Conservation (phyloP, 768 basidiomycete species). For the Boletus patriciae region DNA sequence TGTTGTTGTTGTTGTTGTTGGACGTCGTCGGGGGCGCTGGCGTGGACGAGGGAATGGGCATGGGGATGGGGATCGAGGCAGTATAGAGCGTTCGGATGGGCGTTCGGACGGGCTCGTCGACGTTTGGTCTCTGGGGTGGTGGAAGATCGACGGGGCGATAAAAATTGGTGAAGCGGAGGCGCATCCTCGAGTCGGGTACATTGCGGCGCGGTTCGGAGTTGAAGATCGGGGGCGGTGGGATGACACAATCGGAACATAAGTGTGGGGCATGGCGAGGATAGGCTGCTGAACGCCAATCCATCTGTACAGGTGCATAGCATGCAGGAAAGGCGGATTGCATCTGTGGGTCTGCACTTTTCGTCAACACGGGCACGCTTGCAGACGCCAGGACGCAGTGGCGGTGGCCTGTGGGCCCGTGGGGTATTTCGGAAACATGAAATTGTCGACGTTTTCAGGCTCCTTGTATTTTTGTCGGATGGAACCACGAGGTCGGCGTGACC, state of each 20-base stretch:
- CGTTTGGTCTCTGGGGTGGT: neutral
- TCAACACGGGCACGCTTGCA: conserved; percentile 11
- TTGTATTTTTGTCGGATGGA: conserved; percentile 14
- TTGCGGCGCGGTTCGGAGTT: conserved; percentile 3
- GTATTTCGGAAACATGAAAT: conserved; percentile 17
- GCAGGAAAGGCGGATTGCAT: conserved; percentile 23
- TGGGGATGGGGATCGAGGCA: neutral
- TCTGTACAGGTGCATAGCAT: conserved; percentile 32
- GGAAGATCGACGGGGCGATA: conserved; percentile 20
- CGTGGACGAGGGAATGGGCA: conserved; percentile 1
- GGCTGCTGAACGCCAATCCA: conserved; percentile 31
- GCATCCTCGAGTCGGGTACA: conserved; percentile 12
- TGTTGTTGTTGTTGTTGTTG: conserved; percentile 45
- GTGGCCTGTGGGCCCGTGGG: neutral
- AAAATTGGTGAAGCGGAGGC: conserved; percentile 31
- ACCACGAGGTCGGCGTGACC: neutral
- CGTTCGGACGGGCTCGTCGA: conserved; percentile 6
- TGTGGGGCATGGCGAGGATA: conserved; percentile 1
- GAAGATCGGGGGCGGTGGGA: conserved; percentile 23
- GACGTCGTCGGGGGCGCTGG: neutral
- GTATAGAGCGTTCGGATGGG: conserved; percentile 12
- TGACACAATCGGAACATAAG: too few relatives aligned
- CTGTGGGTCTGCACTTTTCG: conserved; percentile 24
- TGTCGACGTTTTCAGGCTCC: conserved; percentile 18
- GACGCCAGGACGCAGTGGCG: conserved; percentile 12